Evolutionary conservation across 257 asterid genomes (phyloP).

Genomic region (Rhazya stricta): DNA sequence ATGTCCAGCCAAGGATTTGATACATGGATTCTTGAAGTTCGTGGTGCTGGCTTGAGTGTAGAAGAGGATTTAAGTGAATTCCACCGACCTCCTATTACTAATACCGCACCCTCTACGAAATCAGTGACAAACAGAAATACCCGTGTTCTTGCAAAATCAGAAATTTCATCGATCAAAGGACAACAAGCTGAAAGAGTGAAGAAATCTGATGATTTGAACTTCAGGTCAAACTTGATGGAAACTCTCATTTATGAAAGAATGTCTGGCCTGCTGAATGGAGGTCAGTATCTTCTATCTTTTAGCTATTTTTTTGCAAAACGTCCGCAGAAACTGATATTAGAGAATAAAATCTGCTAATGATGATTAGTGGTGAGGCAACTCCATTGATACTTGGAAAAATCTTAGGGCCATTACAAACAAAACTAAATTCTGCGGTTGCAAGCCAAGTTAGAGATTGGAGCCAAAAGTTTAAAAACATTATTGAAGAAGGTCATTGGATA

Average conservation of each 20-base stretch:
- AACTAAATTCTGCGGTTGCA: conserved; percentile 62
- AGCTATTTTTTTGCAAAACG: background rate
- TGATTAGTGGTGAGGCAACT: background rate
- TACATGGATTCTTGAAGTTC: conserved; percentile 94
- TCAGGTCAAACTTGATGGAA: conserved; percentile 60
- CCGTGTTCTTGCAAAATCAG: conserved; percentile 5
- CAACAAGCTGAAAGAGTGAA: conserved; percentile 27
- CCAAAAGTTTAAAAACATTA: conserved; percentile 64
- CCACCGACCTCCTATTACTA: background rate
- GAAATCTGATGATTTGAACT: conserved; percentile 54
- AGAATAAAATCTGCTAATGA: background rate
- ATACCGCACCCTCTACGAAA: conserved; percentile 33
- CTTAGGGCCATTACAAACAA: conserved; percentile 49
- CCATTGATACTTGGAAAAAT: conserved; percentile 19
- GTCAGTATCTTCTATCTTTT: conserved; percentile 46
- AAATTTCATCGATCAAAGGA: background rate
- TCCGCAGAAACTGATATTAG: background rate
- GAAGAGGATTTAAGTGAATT: conserved; percentile 3
- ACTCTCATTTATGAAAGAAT: conserved; percentile 70
- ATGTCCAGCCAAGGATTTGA: conserved; percentile 99
- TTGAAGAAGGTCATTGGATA: conserved; percentile 73
- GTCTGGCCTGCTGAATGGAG: conserved; percentile 74
- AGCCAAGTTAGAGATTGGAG: conserved; percentile 67
- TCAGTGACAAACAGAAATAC: conserved; percentile 1
- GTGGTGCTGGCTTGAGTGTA: conserved; percentile 93